phyloP scores from a whole-genome alignment of 148 eudicot genomes.

The Amaranthus hypochondriacus region DNA sequence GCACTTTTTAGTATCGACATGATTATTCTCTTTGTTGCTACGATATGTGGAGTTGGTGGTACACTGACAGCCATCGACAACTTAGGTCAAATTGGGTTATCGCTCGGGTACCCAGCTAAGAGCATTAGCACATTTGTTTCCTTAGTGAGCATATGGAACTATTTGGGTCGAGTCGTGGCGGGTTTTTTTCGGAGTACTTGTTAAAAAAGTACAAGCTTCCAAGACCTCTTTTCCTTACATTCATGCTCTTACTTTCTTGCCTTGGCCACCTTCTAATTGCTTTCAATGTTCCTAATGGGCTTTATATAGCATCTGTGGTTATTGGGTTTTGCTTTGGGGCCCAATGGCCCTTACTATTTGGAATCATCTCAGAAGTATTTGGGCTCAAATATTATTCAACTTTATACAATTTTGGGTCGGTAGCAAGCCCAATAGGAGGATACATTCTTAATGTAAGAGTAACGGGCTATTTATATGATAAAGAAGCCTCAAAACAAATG shows the following conservation, averaged over 20 bases:
- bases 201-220: conserved; percentile 34
- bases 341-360: conserved; percentile 39
- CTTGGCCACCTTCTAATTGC: conserved; percentile 41
- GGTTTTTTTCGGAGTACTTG: conserved; percentile 38
- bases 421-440: conserved; percentile 41
- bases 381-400: conserved; percentile 41
- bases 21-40: conserved; percentile 30
- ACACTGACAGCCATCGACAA: conserved; percentile 44
- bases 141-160: conserved; percentile 44
- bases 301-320: conserved; percentile 32
- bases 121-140: conserved; percentile 43
- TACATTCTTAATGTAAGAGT: conserved; percentile 35
- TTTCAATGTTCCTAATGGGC: conserved; percentile 33
- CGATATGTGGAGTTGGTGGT: conserved; percentile 35
- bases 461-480: conserved; percentile 36
- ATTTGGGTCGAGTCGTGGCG: conserved; percentile 36
- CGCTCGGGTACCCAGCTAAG: conserved; percentile 31
- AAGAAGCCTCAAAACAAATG: conserved; percentile 29
- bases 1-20: conserved; percentile 44
- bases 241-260: conserved; percentile 31
- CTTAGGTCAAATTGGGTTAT: conserved; percentile 40
- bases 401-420: conserved; percentile 39
- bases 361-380: conserved; percentile 37
- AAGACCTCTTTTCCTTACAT: conserved; percentile 33
- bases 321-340: conserved; percentile 44